These are phyloP conservation scores for Actinidia arguta DNA, from an alignment of 179 eudicot genomes.

Conservation along the genomic window DNA sequence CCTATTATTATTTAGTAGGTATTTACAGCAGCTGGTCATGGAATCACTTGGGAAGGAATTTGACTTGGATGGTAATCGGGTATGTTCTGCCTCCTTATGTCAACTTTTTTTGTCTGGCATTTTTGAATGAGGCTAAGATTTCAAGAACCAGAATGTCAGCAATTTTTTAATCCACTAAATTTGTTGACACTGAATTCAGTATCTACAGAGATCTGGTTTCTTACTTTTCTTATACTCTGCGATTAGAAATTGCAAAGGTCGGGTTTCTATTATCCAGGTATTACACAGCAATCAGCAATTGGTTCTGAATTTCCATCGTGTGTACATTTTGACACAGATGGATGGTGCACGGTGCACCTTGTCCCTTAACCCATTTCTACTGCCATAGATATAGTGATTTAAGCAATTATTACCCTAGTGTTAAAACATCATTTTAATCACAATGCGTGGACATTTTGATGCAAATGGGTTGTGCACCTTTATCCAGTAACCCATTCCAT, in stretches of 20 bases:
- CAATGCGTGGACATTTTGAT: neutral
- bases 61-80: slow-evolving; percentile 95
- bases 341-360: no score
- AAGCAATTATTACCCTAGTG: neutral
- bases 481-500: neutral
- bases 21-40: slow-evolving; percentile 98
- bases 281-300: neutral
- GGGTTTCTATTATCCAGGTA: neutral
- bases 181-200: neutral
- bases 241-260: neutral
- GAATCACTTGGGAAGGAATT: slow-evolving; percentile 98
- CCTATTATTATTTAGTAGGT: slow-evolving; percentile 89
- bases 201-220: neutral
- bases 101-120: neutral
- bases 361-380: no score
- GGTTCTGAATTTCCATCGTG: no score
- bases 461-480: neutral
- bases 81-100: slow-evolving; percentile 33
- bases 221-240: neutral
- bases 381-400: neutral
- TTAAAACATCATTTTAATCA: neutral
- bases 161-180: neutral
- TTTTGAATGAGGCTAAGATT: neutral
- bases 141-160: neutral
- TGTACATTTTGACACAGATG: no score